Base-by-base conservation (phyloP, 257 asterid species). In the Capsicum rhomboideum region DNA sequence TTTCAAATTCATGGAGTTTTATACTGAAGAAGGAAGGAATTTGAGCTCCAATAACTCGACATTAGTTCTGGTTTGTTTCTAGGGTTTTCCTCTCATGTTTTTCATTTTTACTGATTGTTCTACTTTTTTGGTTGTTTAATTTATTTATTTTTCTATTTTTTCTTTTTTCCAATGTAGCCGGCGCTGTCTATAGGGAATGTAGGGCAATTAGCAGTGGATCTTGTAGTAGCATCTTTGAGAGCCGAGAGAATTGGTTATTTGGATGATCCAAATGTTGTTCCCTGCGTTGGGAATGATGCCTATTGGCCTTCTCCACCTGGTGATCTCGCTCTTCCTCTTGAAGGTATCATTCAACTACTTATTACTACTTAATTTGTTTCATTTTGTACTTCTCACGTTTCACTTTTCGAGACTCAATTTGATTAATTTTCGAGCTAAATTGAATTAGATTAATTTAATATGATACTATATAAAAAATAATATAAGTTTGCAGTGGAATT, bases 211-310 rank as follows among this genome's bases (percentile, higher is more conserved):
- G 97, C 98, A 56, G 95, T 92, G 89, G 99, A 96, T 92, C 89
- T 94, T 42, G 82, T 96, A 71, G 89, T 96, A 63, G 90, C 99
- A 78, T 90, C 99, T 21, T 80, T 93, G 50, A 85, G 86, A 87
- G 94, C 96, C 3, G 92, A 92, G 79, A 91, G 84, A 85, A 82
- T 90, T 84, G 98, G 98, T 68, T 92, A 81, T 44, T 83, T 94
- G 50, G 99, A 96, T 85, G 99, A 96, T 54, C 92, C 98, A 10
- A 90, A 94, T 86, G 92, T 94, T 23, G 93, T 94, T 81, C 97
- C 98, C n/a, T 94, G 99, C 86, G 94, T 94, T 56, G 99, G 99
- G 53, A 96, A 96, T 79, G 97, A 94, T 83, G 99, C 99, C 68
- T 94, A 92, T 87, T 80, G 90, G 84, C 92, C 97, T 66, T 90